Evolutionary conservation across 2,329 filamentous ascomycete genomes (phyloP).

Genomic region (Thermochaetoides dissita): DNA sequence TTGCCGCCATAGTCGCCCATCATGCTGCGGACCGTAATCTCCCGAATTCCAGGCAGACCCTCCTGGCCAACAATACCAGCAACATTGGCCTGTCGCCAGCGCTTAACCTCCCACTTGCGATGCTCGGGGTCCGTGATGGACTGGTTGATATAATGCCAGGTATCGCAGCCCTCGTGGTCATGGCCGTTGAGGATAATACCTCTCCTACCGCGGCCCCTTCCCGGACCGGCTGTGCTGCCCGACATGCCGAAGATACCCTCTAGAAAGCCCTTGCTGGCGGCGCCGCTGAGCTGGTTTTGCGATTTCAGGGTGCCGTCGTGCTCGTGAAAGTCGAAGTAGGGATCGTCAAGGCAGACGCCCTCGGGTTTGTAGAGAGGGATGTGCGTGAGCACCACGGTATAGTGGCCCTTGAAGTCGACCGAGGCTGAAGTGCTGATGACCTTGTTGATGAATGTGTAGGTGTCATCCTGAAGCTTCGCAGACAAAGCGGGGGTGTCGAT

Average conservation of each 20-base stretch:
- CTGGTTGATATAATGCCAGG: conserved; percentile 67
- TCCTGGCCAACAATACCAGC: conserved; percentile 27
- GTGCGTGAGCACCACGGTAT: conserved; percentile 80
- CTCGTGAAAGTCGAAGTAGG: conserved; percentile 67
- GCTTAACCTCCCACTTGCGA: conserved; percentile 32
- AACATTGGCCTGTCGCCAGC: conserved; percentile 31
- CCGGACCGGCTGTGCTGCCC: conserved; percentile 43
- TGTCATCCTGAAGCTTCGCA: conserved; percentile 54
- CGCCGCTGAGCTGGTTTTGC: conserved; percentile 74
- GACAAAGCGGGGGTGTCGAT: conserved; percentile 70
- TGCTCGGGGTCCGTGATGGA: conserved; percentile 23
- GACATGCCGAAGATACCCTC: conserved; percentile 74
- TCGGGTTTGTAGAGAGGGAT: conserved; percentile 75
- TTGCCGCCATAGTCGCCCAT: conserved; percentile 96
- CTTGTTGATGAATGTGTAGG: conserved; percentile 62
- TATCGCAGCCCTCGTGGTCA: conserved; percentile 89
- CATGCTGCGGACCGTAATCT: conserved; percentile 93
- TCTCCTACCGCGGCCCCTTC: conserved; percentile 49
- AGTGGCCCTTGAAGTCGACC: conserved; percentile 48
- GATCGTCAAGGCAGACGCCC: conserved; percentile 71
- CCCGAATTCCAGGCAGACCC: conserved; percentile 53
- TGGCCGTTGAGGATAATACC: conserved; percentile 85
- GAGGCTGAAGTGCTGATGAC: conserved; percentile 49
- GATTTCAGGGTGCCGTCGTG: conserved; percentile 61
- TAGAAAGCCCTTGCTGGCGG: conserved; percentile 61